A percentile compares a stretch with the other conserved stretches of the same genome.
These are phyloP conservation scores for Phialophora macrospora DNA, from an alignment of 2,329 filamentous ascomycete genomes.

Conservation along the genomic window DNA sequence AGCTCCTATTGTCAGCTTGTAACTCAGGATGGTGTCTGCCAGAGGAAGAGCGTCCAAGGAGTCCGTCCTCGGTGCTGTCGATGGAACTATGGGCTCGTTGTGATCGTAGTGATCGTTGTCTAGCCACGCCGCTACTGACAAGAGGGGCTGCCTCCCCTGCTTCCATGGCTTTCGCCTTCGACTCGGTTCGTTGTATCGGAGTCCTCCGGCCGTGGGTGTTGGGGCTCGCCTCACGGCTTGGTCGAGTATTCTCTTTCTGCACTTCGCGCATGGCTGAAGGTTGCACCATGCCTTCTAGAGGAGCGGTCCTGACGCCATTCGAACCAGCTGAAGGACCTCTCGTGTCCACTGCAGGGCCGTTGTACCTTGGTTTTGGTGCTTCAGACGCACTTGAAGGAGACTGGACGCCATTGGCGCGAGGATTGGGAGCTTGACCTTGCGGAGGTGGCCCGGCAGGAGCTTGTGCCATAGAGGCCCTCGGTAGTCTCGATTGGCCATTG, in stretches of 20 bases:
- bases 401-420: conserved; percentile 52
- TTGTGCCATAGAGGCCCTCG: conserved; percentile 63
- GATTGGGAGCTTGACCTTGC: conserved; percentile 65
- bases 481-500: conserved; percentile 61
- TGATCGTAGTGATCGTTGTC: conserved; percentile 61
- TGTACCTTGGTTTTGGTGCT: conserved; percentile 43
- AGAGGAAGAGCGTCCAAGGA: conserved; percentile 48
- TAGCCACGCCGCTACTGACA: conserved; percentile 47
- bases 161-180: conserved; percentile 53
- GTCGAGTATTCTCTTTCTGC: conserved; percentile 35
- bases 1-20: conserved; percentile 50
- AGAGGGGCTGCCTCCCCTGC: conserved; percentile 53
- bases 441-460: conserved; percentile 68
- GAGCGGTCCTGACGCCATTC: conserved; percentile 28
- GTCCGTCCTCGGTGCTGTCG: conserved; percentile 69
- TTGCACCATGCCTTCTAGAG: conserved; percentile 29
- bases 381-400: conserved; percentile 27
- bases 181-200: conserved; percentile 59
- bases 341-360: conserved; percentile 51
- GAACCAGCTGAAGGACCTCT: conserved; percentile 33
- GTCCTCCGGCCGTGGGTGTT: conserved; percentile 67
- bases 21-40: conserved; percentile 42
- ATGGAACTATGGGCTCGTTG: conserved; percentile 67
- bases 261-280: conserved; percentile 33
- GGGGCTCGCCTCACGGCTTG: conserved; percentile 55